These are phyloP conservation scores for Lactarius quietus DNA, from an alignment of 768 basidiomycete species.

Conservation along the genomic window DNA sequence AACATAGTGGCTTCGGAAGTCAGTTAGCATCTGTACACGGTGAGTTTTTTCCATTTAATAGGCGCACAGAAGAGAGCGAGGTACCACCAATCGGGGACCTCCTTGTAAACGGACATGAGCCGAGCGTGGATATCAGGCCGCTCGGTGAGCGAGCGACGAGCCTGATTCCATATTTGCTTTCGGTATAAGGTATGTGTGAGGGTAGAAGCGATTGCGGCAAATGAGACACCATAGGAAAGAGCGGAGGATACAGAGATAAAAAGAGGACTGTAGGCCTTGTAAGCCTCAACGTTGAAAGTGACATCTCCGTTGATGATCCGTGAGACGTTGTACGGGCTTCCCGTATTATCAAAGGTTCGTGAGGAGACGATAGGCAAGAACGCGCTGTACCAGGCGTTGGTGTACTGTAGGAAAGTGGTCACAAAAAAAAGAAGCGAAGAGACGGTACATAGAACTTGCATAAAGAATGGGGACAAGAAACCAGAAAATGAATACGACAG, in stretches of 20 bases:
- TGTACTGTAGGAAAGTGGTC: constrained; percentile 38
- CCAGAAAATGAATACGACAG: constrained; percentile 69
- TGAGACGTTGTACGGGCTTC: constrained; percentile 57
- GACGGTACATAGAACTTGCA: constrained; percentile 10
- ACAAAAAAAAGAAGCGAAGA: background rate
- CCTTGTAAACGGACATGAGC: no score
- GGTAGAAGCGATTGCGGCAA: constrained; percentile 75
- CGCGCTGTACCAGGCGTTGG: no score
- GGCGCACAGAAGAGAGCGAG: constrained; percentile 51
- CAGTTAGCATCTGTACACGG: background rate
- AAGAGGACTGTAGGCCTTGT: constrained; percentile 56
- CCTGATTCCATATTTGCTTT: no score
- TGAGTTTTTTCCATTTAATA: background rate
- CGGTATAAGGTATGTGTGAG: constrained; percentile 70
- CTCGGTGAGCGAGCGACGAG: no score
- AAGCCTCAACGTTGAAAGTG: constrained; percentile 53
- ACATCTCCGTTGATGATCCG: constrained; percentile 50
- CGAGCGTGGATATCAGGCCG: no score
- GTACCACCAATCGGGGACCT: no score
- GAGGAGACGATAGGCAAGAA: background rate
- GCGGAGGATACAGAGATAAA: constrained; percentile 69
- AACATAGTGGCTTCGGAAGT: constrained; percentile 47
- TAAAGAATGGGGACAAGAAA: constrained; percentile 40
- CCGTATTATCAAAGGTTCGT: constrained; percentile 72
- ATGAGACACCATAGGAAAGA: constrained; percentile 73